Base-by-base conservation (phyloP, 2,329 filamentous ascomycete genomes). In the Ophiostoma quercus region DNA sequence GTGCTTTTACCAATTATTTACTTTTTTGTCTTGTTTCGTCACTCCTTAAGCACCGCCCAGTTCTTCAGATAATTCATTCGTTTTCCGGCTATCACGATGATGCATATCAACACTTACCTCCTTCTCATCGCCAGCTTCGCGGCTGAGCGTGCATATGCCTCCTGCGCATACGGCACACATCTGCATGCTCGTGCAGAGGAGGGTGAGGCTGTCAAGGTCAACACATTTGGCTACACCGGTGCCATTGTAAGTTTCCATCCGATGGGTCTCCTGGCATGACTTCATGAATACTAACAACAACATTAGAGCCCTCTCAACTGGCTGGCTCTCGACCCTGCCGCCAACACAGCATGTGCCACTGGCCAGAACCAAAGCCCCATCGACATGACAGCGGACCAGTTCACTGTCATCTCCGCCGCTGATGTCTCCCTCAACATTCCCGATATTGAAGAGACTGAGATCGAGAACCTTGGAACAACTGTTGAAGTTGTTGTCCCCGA, bases 341-440 rank as follows among this genome's bases (percentile, higher is more conserved):
- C 78, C 65, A 87, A 87, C 75, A 76, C 76, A 19, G 76, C 78
- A 14, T 89, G 86, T 76, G 82, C 82, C 47, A 79, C 78, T 0
- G 85, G 87, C 51, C 80, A 75, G 29, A 79, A 79, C 41, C 87
- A 88, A 76, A 87, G 85, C 0, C 87, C 87, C 54, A 88, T 89
- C 77, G 83, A 87, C 76, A 81, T 82, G 80, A 76, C 76, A 6
- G 74, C 74, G 3, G 79, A 76, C n/a, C 73, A 75, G 39, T 81
- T 80, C 70, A 76, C 75, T 34, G 68, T 78, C 47, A 73, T 79
- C 8, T 68, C 77, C 11, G 76, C 76, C 62, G 73, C 75, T 43
- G 73, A 80, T n/a, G 39, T 80, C 5, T 69, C 73, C 75, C 77
- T 80, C 69, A 73, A 77, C 43, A 79, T 87, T 68, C 80, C 83